A percentile compares a stretch with the other conserved stretches of the same genome.
Conservation (phyloP, 2,329 filamentous ascomycete species). For the Trichophyton schoenleinii region DNA sequence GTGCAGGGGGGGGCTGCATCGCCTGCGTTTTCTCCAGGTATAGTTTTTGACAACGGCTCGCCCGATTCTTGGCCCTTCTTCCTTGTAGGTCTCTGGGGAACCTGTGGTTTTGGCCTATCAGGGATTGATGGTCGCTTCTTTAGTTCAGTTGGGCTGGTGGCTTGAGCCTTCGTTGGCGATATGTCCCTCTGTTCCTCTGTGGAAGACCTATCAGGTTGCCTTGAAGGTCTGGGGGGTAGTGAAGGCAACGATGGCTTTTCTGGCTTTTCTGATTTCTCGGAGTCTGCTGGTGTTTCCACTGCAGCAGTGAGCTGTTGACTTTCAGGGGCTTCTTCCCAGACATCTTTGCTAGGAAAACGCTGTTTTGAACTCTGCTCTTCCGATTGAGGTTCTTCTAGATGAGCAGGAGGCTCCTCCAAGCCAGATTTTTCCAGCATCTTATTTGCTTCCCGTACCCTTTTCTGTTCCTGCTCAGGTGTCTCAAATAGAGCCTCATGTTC, state of each 20-base stretch:
- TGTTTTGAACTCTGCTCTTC: slow-evolving; percentile 39
- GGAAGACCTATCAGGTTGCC: slow-evolving; percentile 21
- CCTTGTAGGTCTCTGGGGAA: slow-evolving; percentile 55
- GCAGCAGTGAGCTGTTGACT: slow-evolving; percentile 69
- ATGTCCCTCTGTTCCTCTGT: slow-evolving; percentile 20
- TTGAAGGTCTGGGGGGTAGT: slow-evolving; percentile 23
- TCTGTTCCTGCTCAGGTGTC: slow-evolving; percentile 37
- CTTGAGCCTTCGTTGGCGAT: slow-evolving; percentile 38
- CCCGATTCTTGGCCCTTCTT: slow-evolving; percentile 24
- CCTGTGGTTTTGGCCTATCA: slow-evolving; percentile 50
- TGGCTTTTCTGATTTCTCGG: slow-evolving; percentile 8
- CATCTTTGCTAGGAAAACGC: slow-evolving; percentile 79
- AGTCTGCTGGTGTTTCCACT: slow-evolving; percentile 41
- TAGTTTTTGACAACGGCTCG: slow-evolving; percentile 23
- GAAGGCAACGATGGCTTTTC: slow-evolving; percentile 23
- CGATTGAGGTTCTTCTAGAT: slow-evolving; percentile 15
- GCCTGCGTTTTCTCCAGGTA: slow-evolving; percentile 29
- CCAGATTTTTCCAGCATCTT: slow-evolving; percentile 28
- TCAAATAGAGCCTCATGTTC: slow-evolving; percentile 26
- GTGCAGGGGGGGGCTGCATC: slow-evolving; percentile 25
- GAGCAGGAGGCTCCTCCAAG: slow-evolving; percentile 22
- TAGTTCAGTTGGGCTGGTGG: slow-evolving; percentile 34
- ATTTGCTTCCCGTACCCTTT: slow-evolving; percentile 19
- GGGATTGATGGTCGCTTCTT: slow-evolving; percentile 42
- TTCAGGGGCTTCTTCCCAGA: slow-evolving; percentile 90